Percentiles rank a stretch among this genome's conserved stretches.
These are phyloP conservation scores for Alternaria panax DNA, from an alignment of 2,329 filamentous ascomycete genomes.

Conservation along the genomic window DNA sequence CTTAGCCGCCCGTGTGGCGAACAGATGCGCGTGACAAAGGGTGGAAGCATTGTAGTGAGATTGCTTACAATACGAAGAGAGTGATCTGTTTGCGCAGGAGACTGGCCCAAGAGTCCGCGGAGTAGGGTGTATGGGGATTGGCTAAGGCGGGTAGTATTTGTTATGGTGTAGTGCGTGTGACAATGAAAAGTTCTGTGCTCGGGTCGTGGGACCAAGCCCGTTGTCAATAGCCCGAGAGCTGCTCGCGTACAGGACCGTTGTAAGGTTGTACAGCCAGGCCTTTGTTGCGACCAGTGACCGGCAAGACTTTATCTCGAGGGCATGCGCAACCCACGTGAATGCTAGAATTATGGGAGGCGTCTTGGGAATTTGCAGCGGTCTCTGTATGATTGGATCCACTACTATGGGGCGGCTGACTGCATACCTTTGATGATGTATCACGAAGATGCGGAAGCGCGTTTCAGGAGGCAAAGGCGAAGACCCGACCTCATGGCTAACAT, in stretches of 20 bases:
- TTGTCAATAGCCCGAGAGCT: slow-evolving; percentile 26
- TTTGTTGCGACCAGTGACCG: slow-evolving; percentile 3
- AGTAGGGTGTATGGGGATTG: slow-evolving; percentile 4
- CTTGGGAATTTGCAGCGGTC: neutral
- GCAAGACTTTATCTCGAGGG: neutral
- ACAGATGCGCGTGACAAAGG: neutral
- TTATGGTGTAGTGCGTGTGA: slow-evolving; percentile 48
- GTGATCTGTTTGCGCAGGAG: slow-evolving; percentile 6
- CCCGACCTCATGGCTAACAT: slow-evolving; percentile 39
- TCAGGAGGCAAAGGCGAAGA: slow-evolving; percentile 35
- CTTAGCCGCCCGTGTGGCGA: neutral
- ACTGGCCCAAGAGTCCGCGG: neutral
- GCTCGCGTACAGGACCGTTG: slow-evolving; percentile 26
- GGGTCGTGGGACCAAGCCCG: slow-evolving; percentile 33
- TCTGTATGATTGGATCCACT: neutral
- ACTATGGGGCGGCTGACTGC: slow-evolving; percentile 10
- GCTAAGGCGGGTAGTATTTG: slow-evolving; percentile 34
- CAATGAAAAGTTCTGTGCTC: slow-evolving; percentile 38
- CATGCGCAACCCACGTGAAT: neutral
- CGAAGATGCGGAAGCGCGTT: slow-evolving; percentile 31
- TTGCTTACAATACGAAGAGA: neutral
- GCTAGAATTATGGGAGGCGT: neutral
- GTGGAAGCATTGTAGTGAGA: neutral
- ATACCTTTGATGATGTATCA: slow-evolving; percentile 11
- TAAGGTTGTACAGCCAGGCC: slow-evolving; percentile 31